Percentiles rank a stretch among this genome's conserved stretches.
Evolutionary conservation across 148 eudicot genomes (phyloP).

Genomic region (Rhododendron ferrugineum): DNA sequence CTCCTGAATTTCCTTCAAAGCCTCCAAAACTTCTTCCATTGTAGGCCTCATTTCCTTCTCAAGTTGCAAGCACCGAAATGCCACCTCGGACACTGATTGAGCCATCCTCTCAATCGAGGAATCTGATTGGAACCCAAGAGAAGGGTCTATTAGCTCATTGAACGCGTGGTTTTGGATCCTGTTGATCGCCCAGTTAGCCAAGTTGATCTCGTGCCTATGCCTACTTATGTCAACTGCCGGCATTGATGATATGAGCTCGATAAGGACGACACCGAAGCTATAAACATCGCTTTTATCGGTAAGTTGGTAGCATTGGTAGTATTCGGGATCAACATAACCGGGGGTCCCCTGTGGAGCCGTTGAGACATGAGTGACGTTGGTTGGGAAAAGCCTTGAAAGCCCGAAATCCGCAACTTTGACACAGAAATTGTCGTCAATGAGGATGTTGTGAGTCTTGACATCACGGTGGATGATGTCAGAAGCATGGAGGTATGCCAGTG

Average conservation of each 20-base stretch:
- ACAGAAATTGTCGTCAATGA: conserved; percentile 37
- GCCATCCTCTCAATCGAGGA: background rate
- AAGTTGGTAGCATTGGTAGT: background rate
- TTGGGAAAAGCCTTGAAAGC: conserved; percentile 51
- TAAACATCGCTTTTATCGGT: background rate
- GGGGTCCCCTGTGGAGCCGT: conserved; percentile 66
- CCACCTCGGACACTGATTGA: background rate
- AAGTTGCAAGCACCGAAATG: background rate
- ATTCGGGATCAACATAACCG: background rate
- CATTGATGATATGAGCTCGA: background rate
- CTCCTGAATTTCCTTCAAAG: background rate
- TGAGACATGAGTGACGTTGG: conserved; percentile 45
- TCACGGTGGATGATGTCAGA: conserved; percentile 48
- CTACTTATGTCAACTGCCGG: background rate
- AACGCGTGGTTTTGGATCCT: background rate
- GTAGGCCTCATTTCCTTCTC: conserved; percentile 3
- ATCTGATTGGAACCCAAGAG: background rate
- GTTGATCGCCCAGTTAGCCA: background rate
- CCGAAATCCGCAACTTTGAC: conserved; percentile 73
- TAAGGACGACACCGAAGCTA: background rate
- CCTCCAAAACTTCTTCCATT: background rate
- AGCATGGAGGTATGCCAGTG: conserved; percentile 50
- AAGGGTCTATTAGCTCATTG: background rate
- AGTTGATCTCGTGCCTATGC: background rate
- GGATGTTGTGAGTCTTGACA: conserved; percentile 52